A percentile compares a stretch with the other conserved stretches of the same genome.
These are phyloP conservation scores for Paracamarosporium sp. DNA, from an alignment of 2,329 filamentous ascomycete genomes.

Conservation along the genomic window DNA sequence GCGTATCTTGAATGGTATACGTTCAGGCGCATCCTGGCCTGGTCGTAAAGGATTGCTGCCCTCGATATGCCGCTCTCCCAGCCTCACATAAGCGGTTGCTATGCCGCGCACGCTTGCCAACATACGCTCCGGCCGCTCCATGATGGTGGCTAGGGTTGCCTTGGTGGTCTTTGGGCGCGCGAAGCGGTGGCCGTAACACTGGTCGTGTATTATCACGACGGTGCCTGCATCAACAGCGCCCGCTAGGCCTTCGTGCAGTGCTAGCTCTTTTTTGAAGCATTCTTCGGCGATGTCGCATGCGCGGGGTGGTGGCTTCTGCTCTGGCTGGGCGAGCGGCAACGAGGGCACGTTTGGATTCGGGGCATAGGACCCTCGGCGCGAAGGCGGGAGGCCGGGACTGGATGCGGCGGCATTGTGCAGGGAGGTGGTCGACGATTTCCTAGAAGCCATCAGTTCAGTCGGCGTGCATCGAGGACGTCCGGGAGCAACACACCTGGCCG, in stretches of 20 bases:
- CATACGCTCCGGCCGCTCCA: conserved; percentile 91
- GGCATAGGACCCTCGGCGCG: conserved; percentile 53
- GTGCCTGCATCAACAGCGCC: conserved; percentile 62
- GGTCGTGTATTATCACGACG: conserved; percentile 87
- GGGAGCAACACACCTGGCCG: conserved; percentile 50
- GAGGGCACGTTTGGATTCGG: conserved; percentile 49
- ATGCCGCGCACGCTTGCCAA: conserved; percentile 83
- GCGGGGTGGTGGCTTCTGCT: conserved; percentile 53
- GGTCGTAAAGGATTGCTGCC: conserved; percentile 73
- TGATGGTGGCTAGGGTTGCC: conserved; percentile 76
- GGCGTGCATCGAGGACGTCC: background rate
- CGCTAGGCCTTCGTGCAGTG: conserved; percentile 61
- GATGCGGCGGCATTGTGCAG: conserved; percentile 46
- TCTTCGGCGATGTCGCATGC: conserved; percentile 68
- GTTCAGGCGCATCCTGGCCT: conserved; percentile 63
- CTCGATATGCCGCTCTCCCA: conserved; percentile 79
- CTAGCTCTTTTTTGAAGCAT: conserved; percentile 74
- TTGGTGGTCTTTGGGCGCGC: conserved; percentile 81
- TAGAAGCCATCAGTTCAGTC: background rate
- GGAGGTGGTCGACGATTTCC: conserved; percentile 28
- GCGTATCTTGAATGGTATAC: conserved; percentile 80
- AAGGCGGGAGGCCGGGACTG: conserved; percentile 45
- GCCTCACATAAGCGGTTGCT: conserved; percentile 85
- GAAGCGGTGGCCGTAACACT: conserved; percentile 93
- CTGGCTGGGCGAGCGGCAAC: conserved; percentile 48